Evolutionary conservation across 139 green algal genomes (phyloP).

Genomic region (Pleodorina starrii): DNA sequence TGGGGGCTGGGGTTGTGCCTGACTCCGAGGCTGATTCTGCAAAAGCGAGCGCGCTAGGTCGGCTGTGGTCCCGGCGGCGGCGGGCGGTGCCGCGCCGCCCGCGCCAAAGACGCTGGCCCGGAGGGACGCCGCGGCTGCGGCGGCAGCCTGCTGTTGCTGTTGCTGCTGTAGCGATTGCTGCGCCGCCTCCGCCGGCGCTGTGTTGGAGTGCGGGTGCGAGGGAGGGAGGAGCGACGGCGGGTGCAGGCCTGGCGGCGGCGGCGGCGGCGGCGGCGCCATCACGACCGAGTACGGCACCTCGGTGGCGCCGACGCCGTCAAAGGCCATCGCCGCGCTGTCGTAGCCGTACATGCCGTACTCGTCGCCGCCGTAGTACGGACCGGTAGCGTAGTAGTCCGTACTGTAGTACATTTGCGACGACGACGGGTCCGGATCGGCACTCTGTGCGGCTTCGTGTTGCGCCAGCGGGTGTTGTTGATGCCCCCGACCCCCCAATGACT

Average conservation of each 20-base stretch:
- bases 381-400: slow-evolving; percentile 9
- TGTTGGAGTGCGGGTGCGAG: no score
- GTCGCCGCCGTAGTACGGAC: slow-evolving; percentile 13
- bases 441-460: not conserved
- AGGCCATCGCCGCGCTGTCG: not conserved
- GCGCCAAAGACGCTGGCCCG: slow-evolving; percentile 4
- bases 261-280: no score
- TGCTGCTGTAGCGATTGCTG: not conserved
- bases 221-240: no score
- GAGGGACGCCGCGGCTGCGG: not conserved
- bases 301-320: no score
- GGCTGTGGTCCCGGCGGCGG: no score
- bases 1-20: no score
- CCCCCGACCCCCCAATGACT: no score
- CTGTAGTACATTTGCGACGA: slow-evolving; percentile 1
- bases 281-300: no score
- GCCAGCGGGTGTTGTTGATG: not conserved
- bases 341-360: slow-evolving; percentile 40
- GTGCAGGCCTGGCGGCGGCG: no score
- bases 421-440: not conserved
- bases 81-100: not conserved
- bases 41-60: no score
- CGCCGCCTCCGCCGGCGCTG: no score
- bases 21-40: no score
- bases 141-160: not conserved